These are phyloP conservation scores for Dictyophora rubrovolvata DNA, from an alignment of 768 basidiomycete genomes.

Conservation along the genomic window DNA sequence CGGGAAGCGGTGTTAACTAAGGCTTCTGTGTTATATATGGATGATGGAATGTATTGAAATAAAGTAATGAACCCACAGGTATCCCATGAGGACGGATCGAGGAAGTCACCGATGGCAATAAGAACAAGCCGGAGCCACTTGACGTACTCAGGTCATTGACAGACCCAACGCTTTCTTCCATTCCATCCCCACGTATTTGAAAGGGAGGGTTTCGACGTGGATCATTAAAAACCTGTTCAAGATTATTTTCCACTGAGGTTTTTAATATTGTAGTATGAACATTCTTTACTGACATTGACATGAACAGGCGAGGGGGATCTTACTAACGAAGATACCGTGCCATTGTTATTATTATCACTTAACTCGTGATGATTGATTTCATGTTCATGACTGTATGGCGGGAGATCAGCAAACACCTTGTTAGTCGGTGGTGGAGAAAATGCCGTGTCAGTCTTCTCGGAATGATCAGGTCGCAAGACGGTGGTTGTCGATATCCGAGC, in stretches of 20 bases:
- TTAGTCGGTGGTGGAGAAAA: neutral
- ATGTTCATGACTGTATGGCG: neutral
- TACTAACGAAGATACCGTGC: neutral
- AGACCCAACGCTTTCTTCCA: neutral
- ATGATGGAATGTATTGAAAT: neutral
- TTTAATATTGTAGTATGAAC: neutral
- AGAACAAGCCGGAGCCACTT: neutral
- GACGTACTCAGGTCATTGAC: neutral
- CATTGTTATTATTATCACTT: neutral
- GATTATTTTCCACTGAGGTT: neutral
- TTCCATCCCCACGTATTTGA: neutral
- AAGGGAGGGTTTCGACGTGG: neutral
- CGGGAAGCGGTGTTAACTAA: slow-evolving; percentile 4
- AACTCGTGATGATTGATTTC: neutral
- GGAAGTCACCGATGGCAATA: neutral
- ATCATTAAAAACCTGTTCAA: neutral
- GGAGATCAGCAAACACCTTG: neutral
- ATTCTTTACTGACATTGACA: neutral
- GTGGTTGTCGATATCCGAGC: neutral
- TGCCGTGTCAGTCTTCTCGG: neutral
- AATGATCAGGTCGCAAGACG: neutral
- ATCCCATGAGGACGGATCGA: slow-evolving; percentile 8
- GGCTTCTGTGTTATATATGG: neutral
- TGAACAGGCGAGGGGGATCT: neutral
- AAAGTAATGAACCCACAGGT: neutral